Base-by-base conservation (phyloP, 2,329 filamentous ascomycete genomes). In the Trichocomaceae sp. region DNA sequence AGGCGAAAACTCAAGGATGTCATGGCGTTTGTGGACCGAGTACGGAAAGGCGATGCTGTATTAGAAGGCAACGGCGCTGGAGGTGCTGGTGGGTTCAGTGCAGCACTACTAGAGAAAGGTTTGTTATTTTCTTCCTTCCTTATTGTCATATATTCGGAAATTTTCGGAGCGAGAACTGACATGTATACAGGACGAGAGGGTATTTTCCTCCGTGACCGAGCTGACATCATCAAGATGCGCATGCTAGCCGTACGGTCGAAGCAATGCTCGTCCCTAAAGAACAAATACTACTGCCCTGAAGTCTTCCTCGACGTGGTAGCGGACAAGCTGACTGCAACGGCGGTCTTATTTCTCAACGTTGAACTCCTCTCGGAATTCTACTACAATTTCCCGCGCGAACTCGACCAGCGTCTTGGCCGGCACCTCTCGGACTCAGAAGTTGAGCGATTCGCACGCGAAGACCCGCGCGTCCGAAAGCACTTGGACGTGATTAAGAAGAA, bases 301-400 rank as follows among this genome's bases (percentile, higher is more conserved):
- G 83, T 99, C 15, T 99, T 99, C 77, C 83, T 99, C n/a, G 91
- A 99, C 65, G 90, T 95, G 2, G 93, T 96, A 1, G 91, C 93
- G 1, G 89, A 91, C 62, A 97, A 97, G 73, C 82, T 99, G 48
- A 95, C 92, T 2, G 87, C 90, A 1, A 99, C 93, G 0, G 92
- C 93, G 2, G 93, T 99, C 8, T 83, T 99, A 0, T 99, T 99
- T 78, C 81, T 99, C 29, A 96, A 99, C 66, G 93, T 97, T 10
- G 95, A 99, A 74, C 81, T 99, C 19, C 82, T 99, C 17, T 92
- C 88, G 1, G 95, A 99, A 67, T 99, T 97, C 70, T 96, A 96
- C 75, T 96, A 96, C 74, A 90, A 93, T 68, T 99, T 99, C 72
- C 93, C 93, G 0, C 83, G 93, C 39, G 90, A 96, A 68, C 81